Base-by-base conservation (phyloP, 345 rosid genomes). In the Isatis tinctoria region DNA sequence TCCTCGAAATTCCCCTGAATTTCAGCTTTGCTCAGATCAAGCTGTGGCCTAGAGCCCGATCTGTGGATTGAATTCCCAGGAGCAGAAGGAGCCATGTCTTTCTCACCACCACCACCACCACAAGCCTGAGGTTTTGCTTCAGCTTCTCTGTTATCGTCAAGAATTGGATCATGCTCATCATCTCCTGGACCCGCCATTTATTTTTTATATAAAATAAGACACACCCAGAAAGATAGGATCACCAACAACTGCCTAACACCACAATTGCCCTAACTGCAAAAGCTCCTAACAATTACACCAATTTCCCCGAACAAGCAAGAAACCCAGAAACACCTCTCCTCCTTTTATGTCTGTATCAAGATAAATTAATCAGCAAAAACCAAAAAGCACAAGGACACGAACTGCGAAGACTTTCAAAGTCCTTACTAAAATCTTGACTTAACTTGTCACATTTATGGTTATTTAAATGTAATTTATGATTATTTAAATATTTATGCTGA, bases 11-110 rank as follows among this genome's bases (percentile, higher is more conserved):
- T 92, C 54, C 98, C 99, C 18, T 90, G 93, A 78, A 96, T 96
- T 62, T 90, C 96, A 77, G 99, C 99, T 79, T 92, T 92, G 83
- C 99, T 92, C 10, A 95, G 87, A 83, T 95, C 99, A 73, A 95
- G 83, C 73, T 87, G 99, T 6, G 99, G 99, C 77, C 99, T 82
- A 44, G 99, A 95, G 80, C 96, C 83, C 0, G 99, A 95, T 69
- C 98, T 79, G 83, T 87, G 92, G 69, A 95, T 90, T 3, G 99
- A 85, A 81, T 41, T 84, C 45, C 85, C 83, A 33, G 80, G 20
- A 41, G 74, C 70, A 41, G 72, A 69, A 74, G 86, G 82, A 81
- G 83, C 78, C 98, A 91, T 94, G 18, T 89, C 90, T 79, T 69
- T 85, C 69, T 88, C 96, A 40, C 82, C 77, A 66, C 73, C 61